Evolutionary conservation across 2,329 filamentous ascomycete genomes (phyloP).

Genomic region (Meredithiella fracta): DNA sequence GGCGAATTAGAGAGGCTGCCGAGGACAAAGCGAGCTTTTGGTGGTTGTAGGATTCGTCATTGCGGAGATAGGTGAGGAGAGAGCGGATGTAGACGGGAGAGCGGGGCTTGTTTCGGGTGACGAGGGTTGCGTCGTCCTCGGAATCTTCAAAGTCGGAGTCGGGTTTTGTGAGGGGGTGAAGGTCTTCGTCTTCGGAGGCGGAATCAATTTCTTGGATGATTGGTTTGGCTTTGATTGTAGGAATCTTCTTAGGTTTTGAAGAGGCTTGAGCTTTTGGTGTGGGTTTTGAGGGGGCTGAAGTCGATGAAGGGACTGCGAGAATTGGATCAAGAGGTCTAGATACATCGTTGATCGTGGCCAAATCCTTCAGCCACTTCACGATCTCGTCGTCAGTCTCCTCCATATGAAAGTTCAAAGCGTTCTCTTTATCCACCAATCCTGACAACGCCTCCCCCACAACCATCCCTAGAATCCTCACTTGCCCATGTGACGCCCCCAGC

Average conservation of each 20-base stretch:
- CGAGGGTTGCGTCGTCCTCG: constrained; percentile 77
- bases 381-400: constrained; percentile 58
- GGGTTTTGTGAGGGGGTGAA: constrained; percentile 68
- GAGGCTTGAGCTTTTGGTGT: constrained; percentile 15
- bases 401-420: constrained; percentile 66
- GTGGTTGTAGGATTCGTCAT: constrained; percentile 69
- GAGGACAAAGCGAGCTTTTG: constrained; percentile 65
- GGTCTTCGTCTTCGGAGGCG: constrained; percentile 46
- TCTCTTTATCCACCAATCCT: constrained; percentile 48
- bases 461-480: constrained; percentile 75
- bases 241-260: constrained; percentile 19
- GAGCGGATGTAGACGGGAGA: constrained; percentile 85
- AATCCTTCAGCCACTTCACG: constrained; percentile 54
- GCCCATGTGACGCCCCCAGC: constrained; percentile 56
- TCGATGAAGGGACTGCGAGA: constrained; percentile 16
- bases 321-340: constrained; percentile 42
- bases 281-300: constrained; percentile 9
- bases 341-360: constrained; percentile 46
- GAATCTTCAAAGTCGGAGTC: constrained; percentile 82
- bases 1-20: constrained; percentile 64
- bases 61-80: constrained; percentile 60
- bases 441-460: constrained; percentile 61
- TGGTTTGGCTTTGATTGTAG: constrained; percentile 24
- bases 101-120: constrained; percentile 66
- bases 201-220: constrained; percentile 51